Evolutionary conservation across 1,284 basidiomycete genomes (phyloP).

Genomic region (Apiotrichum akiyoshidainum): DNA sequence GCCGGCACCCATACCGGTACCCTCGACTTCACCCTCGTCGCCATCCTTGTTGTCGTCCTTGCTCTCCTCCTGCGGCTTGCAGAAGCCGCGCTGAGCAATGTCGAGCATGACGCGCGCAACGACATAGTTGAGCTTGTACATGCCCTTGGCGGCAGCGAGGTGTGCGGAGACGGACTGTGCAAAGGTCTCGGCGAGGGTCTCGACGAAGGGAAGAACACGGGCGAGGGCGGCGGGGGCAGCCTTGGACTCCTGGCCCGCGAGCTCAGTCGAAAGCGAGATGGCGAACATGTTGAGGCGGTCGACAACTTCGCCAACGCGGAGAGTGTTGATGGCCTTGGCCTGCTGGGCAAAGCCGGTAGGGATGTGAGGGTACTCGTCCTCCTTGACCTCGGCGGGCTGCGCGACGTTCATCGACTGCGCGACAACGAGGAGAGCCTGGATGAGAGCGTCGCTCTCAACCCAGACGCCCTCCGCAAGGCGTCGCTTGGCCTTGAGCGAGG

Average conservation of each 20-base stretch:
- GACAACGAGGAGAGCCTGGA: conserved; percentile 63
- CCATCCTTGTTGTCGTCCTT: conserved; percentile 55
- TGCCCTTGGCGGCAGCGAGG: conserved; percentile 57
- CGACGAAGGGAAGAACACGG: conserved; percentile 46
- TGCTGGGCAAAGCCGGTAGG: conserved; percentile 31
- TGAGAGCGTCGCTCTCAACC: conserved; percentile 51
- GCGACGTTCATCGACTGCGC: conserved; percentile 59
- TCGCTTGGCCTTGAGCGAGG: conserved; percentile 1
- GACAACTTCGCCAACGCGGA: conserved; percentile 43
- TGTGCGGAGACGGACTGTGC: conserved; percentile 39
- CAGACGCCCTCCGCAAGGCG: conserved; percentile 25
- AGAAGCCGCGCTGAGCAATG: conserved; percentile 85
- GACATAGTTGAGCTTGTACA: conserved; percentile 82
- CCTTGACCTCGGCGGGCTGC: conserved; percentile 16
- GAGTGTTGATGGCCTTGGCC: conserved; percentile 24
- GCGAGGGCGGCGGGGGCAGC: conserved; percentile 25
- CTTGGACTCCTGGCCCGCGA: conserved; percentile 12
- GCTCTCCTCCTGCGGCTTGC: conserved; percentile 72
- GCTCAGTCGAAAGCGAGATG: conserved; percentile 11
- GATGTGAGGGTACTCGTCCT: conserved; percentile 42
- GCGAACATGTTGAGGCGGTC: conserved; percentile 34
- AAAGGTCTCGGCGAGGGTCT: conserved; percentile 60
- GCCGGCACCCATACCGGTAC: conserved; percentile 82
- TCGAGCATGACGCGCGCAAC: conserved; percentile 70
- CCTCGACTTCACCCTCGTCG: conserved; percentile 59